These are phyloP conservation scores for Crithidia brevicula DNA, from an alignment of 208 protist genomes.

Conservation along the genomic window DNA sequence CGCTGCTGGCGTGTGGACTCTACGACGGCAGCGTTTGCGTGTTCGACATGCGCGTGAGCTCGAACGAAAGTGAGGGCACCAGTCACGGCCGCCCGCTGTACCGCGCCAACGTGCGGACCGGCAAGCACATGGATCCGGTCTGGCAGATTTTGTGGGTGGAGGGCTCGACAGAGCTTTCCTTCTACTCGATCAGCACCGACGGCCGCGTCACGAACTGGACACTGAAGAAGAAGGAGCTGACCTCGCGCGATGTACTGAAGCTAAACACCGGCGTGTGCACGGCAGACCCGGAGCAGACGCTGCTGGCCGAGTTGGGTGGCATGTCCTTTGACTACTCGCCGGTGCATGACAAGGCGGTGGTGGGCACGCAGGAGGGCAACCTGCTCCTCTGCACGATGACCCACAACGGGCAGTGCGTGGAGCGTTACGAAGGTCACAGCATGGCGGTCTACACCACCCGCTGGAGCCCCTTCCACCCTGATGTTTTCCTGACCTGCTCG, in stretches of 20 bases:
- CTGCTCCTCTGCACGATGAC: conserved; percentile 96
- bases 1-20: conserved; percentile 94
- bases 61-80: conserved; percentile 41
- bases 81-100: conserved; percentile 85
- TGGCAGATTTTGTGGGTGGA: conserved; percentile 94
- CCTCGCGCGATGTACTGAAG: conserved; percentile 93
- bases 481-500: conserved; percentile 95
- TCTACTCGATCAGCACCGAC: conserved; percentile 97
- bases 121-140: conserved; percentile 97
- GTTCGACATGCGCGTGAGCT: conserved; percentile 90
- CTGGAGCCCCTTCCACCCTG: conserved; percentile 96
- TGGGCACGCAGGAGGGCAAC: conserved; percentile 97
- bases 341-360: conserved; percentile 87
- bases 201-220: conserved; percentile 96
- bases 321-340: conserved; percentile 97
- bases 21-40: conserved; percentile 97
- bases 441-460: conserved; percentile 95
- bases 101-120: conserved; percentile 91
- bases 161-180: conserved; percentile 76
- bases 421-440: conserved; percentile 94
- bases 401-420: conserved; percentile 95
- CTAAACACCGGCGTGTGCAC: conserved; percentile 73
- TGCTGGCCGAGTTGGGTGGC: conserved; percentile 92
- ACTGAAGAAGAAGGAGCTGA: conserved; percentile 95
- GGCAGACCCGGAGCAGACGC: conserved; percentile 84